A percentile compares a stretch with the other conserved stretches of the same genome.
Evolutionary conservation across 305 asterid species (phyloP).

Genomic region (Rubia balearica): DNA sequence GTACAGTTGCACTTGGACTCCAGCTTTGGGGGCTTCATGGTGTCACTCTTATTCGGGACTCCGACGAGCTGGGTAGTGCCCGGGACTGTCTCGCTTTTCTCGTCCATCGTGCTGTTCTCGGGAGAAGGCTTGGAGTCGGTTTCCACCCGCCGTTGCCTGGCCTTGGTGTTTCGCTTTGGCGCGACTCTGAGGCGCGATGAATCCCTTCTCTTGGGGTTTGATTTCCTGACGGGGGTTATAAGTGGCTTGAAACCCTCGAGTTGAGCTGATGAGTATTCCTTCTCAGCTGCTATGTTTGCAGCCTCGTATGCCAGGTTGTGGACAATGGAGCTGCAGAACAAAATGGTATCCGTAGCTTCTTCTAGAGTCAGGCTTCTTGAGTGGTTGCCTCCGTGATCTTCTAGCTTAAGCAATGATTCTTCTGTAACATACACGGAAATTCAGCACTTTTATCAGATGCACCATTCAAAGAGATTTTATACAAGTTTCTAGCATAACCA

Average conservation of each 20-base stretch:
- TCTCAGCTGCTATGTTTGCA: slow-evolving; percentile 67
- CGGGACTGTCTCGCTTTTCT: slow-evolving; percentile 18
- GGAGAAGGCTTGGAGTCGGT: slow-evolving; percentile 41
- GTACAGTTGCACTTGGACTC: slow-evolving; percentile 96
- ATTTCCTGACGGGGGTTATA: slow-evolving; percentile 35
- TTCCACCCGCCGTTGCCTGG: slow-evolving; percentile 46
- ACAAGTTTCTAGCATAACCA: no score
- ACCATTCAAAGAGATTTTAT: background rate
- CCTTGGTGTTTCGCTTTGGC: slow-evolving; percentile 46
- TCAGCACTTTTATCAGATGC: background rate
- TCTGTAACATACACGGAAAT: slow-evolving; percentile 34
- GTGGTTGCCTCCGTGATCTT: slow-evolving; percentile 37
- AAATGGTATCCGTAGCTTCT: slow-evolving; percentile 93
- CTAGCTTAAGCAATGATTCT: slow-evolving; percentile 50
- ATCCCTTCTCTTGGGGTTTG: slow-evolving; percentile 50
- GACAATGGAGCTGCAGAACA: slow-evolving; percentile 93
- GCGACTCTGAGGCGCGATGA: slow-evolving; percentile 31
- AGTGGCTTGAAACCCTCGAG: slow-evolving; percentile 46
- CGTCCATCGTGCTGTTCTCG: slow-evolving; percentile 29
- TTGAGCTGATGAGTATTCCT: slow-evolving; percentile 37
- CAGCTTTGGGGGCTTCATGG: slow-evolving; percentile 66
- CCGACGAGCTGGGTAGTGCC: slow-evolving; percentile 36
- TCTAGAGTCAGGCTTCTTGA: slow-evolving; percentile 73
- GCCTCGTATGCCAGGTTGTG: slow-evolving; percentile 82
- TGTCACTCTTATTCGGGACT: slow-evolving; percentile 45